Evolutionary conservation across 768 basidiomycete genomes (phyloP).

Genomic region (Gymnopilus junonius): DNA sequence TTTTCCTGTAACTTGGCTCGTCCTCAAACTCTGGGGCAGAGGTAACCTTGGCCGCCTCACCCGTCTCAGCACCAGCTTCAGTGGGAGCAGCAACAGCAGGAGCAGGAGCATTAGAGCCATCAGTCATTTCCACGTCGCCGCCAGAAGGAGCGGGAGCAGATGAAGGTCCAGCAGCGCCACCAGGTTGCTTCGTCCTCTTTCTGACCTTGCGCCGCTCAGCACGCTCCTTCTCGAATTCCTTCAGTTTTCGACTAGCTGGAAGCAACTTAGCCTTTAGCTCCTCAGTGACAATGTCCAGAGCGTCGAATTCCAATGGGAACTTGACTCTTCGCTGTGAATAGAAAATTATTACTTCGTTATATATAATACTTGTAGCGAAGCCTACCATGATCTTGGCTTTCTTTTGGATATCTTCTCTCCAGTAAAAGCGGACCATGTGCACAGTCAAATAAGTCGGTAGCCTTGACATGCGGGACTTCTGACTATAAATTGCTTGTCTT

Average conservation of each 20-base stretch:
- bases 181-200: constrained; percentile 65
- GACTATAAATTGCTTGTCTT: constrained; percentile 81
- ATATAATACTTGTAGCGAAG: constrained; percentile 9
- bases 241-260: constrained; percentile 72
- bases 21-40: constrained; percentile 58
- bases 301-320: constrained; percentile 89
- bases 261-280: constrained; percentile 74
- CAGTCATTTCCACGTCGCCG: constrained; percentile 55
- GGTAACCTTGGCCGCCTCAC: constrained; percentile 29
- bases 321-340: constrained; percentile 80
- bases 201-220: constrained; percentile 81
- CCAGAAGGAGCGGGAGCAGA: constrained; percentile 26
- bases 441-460: constrained; percentile 86
- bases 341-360: not conserved
- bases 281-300: constrained; percentile 78
- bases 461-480: constrained; percentile 80
- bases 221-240: constrained; percentile 84
- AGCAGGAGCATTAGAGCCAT: constrained; percentile 25
- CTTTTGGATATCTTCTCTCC: constrained; percentile 87
- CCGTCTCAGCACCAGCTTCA: constrained; percentile 26
- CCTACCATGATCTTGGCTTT: constrained; percentile 96
- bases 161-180: constrained; percentile 24
- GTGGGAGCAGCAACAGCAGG: constrained; percentile 27
- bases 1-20: constrained; percentile 64
- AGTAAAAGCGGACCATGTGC: constrained; percentile 96